Base-by-base conservation (phyloP, 306 rosid genomes). In the Boehmeria nivea region DNA sequence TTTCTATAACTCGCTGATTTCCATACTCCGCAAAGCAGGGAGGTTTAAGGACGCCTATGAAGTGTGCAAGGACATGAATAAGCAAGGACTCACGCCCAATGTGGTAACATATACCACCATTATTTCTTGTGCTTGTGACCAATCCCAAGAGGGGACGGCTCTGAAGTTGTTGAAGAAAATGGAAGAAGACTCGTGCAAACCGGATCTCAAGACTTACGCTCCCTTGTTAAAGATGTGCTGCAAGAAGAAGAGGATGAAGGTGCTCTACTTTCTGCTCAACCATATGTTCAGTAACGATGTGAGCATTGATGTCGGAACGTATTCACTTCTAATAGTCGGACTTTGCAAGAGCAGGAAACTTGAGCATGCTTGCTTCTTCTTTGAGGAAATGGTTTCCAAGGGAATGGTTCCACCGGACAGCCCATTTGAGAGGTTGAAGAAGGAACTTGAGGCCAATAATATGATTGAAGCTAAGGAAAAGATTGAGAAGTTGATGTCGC, bases 171-270 rank as follows among this genome's bases (percentile, higher is more conserved):
- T 87, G 7, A 77, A 72, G 77, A 83, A 80, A 67, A 87, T 91
- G 94, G 95, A 71, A 71, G 93, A 87, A 21, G 61, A 62, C 8
- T 59, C 67, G 1, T 76, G 79, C 78, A 72, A 78, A 70, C 94
- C 87, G 0, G 68, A 71, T 5, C 38, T 80, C 7, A 55, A 64
- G 70, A 91, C 96, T 12, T 91, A 91, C 43, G 80, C 76, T 60
- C 89, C 93, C 0, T 74, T 91, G 73, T 54, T 91, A 68, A 91
- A 84, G 83, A 78, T 91, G 85, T 87, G 85, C 71, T 77, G 88
- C 72, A 80, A 51, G 37, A 84, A 78, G 83, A 91, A 82, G 73
- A 82, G 94, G 64, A 84, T 84, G 89, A 87, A 78, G 76, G 75
- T 91, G 79, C 80, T 87, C 28, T 58, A 64, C 58, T 74, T 91